Percentiles rank a stretch among this genome's conserved stretches.
phyloP scores from a whole-genome alignment of 2,329 filamentous ascomycete genomes.

The Dothiorella sarmentorum region DNA sequence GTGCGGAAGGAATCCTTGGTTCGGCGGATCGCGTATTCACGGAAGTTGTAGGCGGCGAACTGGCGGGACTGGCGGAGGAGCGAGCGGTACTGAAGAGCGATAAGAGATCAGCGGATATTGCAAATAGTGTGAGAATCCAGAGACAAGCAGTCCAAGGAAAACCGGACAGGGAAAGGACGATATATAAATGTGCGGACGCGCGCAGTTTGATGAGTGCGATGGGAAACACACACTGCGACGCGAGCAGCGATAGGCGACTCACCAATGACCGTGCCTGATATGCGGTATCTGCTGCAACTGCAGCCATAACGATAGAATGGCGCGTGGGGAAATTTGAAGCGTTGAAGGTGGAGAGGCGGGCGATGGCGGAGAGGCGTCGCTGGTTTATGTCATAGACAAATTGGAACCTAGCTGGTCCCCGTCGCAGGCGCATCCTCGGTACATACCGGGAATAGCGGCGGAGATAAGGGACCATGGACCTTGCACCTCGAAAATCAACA shows the following conservation, averaged over 20 bases:
- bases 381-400: constrained; percentile 18
- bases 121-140: too few relatives aligned
- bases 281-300: constrained; percentile 35
- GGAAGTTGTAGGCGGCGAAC: constrained; percentile 95
- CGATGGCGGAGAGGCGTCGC: constrained; percentile 12
- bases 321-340: background rate
- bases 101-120: background rate
- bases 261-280: constrained; percentile 41
- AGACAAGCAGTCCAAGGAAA: background rate
- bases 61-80: constrained; percentile 80
- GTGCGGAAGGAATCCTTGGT: constrained; percentile 89
- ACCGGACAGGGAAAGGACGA: background rate
- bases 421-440: constrained; percentile 8
- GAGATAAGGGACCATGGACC: background rate
- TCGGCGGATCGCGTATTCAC: constrained; percentile 89
- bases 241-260: constrained; percentile 23
- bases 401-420: too few relatives aligned
- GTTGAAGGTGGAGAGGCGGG: background rate
- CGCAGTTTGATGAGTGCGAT: background rate
- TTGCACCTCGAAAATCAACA: background rate
- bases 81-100: constrained; percentile 73
- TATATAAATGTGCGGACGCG: background rate
- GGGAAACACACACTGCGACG: constrained; percentile 5
- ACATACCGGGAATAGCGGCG: constrained; percentile 1
- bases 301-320: constrained; percentile 16